phyloP scores from a whole-genome alignment of 257 asterid species.

The Solanum tarijense region DNA sequence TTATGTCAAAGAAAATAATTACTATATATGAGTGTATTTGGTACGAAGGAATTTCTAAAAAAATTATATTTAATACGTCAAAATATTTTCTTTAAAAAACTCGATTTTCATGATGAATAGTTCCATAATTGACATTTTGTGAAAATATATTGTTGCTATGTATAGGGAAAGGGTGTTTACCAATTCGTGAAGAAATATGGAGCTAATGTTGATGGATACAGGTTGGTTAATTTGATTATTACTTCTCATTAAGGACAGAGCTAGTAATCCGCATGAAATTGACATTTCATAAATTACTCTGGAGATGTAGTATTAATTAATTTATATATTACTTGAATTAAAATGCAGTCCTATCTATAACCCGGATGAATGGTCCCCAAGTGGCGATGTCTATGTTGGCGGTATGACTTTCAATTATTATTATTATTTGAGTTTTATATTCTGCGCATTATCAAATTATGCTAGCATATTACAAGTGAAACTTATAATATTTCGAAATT shows the following conservation, averaged over 20 bases:
- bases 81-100: neutral
- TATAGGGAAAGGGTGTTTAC: conserved; percentile 94
- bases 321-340: neutral
- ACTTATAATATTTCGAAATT: neutral
- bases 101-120: neutral
- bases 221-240: conserved; percentile 24
- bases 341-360: conserved; percentile 72
- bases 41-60: neutral
- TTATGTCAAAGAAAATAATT: neutral
- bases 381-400: conserved; percentile 76
- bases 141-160: neutral
- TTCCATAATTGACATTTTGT: neutral
- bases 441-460: neutral
- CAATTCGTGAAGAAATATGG: conserved; percentile 88
- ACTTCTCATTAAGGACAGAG: neutral
- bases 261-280: neutral
- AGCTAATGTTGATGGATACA: conserved; percentile 96
- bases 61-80: accelerated
- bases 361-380: conserved; percentile 64
- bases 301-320: neutral
- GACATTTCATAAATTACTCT: neutral
- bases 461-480: neutral
- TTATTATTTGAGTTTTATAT: neutral
- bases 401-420: conserved; percentile 25
- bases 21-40: neutral